Evolutionary conservation across 371 early-diverging fungal genomes (phyloP).

Genomic region (Syncephalastrum sp.): DNA sequence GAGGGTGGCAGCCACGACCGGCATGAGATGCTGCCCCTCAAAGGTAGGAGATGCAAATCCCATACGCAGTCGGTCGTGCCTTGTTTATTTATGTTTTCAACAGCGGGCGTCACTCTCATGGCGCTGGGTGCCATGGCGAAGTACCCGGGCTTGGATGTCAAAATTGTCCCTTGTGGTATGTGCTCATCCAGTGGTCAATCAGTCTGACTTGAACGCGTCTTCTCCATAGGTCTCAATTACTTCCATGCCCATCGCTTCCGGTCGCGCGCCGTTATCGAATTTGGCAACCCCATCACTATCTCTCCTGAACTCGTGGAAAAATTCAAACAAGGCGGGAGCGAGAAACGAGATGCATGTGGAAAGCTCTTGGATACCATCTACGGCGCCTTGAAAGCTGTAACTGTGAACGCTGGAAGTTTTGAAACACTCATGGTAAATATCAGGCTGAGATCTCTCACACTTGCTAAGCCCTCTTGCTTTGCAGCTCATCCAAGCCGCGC

Average conservation of each 20-base stretch:
- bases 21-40: conserved; percentile 90
- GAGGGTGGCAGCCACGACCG: conserved; percentile 98
- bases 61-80: no score
- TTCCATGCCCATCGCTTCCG: conserved; percentile 96
- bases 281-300: conserved; percentile 88
- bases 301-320: conserved; percentile 75
- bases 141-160: conserved; percentile 84
- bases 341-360: conserved; percentile 81
- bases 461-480: background rate
- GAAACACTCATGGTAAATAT: conserved; percentile 83
- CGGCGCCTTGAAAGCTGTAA: conserved; percentile 80
- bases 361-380: conserved; percentile 77
- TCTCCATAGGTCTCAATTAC: conserved; percentile 78
- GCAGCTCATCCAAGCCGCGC: conserved; percentile 88
- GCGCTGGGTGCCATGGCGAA: conserved; percentile 93
- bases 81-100: conserved; percentile 1
- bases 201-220: background rate
- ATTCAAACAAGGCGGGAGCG: conserved; percentile 81
- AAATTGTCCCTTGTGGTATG: conserved; percentile 87
- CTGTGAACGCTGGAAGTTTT: conserved; percentile 90
- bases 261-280: conserved; percentile 95
- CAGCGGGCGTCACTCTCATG: conserved; percentile 88
- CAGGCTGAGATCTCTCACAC: no score
- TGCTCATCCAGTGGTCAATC: background rate
- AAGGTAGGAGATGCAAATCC: conserved; percentile 44